Conservation (phyloP, 106 monocot genomes). For the Agapanthus africanus region DNA sequence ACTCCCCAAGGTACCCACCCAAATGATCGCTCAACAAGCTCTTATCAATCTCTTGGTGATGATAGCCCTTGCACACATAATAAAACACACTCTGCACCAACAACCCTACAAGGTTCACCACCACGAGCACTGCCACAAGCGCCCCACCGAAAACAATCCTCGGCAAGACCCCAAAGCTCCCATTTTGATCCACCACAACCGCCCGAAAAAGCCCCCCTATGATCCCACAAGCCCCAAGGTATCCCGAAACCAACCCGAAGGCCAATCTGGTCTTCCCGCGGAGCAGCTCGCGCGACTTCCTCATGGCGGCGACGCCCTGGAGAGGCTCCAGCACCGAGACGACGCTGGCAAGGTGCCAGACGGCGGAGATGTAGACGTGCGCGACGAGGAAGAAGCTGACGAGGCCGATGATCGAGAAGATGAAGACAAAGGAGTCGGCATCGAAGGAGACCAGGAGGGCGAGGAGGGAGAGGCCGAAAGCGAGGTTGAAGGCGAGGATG, state of each 20-base stretch:
- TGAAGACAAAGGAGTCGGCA: conserved; percentile 17
- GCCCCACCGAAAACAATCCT: conserved; percentile 44
- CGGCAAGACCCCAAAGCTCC: neutral
- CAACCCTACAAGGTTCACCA: conserved; percentile 48
- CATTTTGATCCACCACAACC: conserved; percentile 26
- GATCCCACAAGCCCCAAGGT: conserved; percentile 39
- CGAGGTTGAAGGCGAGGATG: conserved; percentile 20
- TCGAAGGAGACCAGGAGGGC: conserved; percentile 21
- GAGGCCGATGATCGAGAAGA: conserved; percentile 22
- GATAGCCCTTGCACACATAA: conserved; percentile 83
- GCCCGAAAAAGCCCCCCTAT: conserved; percentile 35
- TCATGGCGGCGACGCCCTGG: conserved; percentile 62
- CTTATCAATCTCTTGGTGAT: conserved; percentile 55
- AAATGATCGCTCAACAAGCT: conserved; percentile 35
- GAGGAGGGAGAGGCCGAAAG: conserved; percentile 21
- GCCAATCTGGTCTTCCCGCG: conserved; percentile 41
- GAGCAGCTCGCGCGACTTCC: conserved; percentile 57
- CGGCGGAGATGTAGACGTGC: conserved; percentile 63
- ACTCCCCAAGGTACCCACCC: conserved; percentile 54
- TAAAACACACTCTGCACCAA: conserved; percentile 86
- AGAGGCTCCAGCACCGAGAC: conserved; percentile 73
- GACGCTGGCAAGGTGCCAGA: conserved; percentile 67
- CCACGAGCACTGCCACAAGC: conserved; percentile 52
- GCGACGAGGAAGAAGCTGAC: conserved; percentile 56
- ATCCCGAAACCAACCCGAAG: conserved; percentile 25